A percentile compares a stretch with the other conserved stretches of the same genome.
phyloP scores from a whole-genome alignment of 805 yeast species.

The Wickerhamomyces pijperi region DNA sequence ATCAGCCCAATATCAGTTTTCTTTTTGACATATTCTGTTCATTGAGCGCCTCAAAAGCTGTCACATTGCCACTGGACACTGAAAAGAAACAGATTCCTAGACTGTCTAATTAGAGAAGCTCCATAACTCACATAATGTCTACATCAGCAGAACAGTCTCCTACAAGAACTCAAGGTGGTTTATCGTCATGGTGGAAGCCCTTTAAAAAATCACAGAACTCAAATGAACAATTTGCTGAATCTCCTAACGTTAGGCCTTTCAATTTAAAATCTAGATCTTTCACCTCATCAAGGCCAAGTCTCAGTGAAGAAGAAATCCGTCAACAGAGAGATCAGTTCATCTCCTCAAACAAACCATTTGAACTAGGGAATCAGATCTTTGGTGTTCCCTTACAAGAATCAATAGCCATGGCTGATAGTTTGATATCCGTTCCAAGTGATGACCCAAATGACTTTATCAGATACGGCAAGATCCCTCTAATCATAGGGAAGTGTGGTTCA shows the following conservation, averaged over 20 bases:
- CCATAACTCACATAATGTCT: no score
- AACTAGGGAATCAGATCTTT: conserved; percentile 43
- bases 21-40: neutral
- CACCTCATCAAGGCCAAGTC: conserved; percentile 13
- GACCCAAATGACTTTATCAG: conserved; percentile 50
- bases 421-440: conserved; percentile 52
- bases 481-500: conserved; percentile 93
- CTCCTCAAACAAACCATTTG: conserved; percentile 21
- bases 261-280: conserved; percentile 26
- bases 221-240: neutral
- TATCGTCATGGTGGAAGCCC: conserved; percentile 30
- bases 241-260: conserved; percentile 7
- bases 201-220: conserved; percentile 16
- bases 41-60: no score
- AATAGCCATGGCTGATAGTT: conserved; percentile 64
- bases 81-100: no score
- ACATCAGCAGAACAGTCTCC: conserved; percentile 9
- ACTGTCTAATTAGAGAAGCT: no score
- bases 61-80: no score
- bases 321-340: conserved; percentile 27
- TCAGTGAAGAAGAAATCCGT: conserved; percentile 17
- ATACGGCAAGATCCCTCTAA: conserved; percentile 83
- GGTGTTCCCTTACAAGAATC: conserved; percentile 72
- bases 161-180: conserved; percentile 18
- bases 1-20: no score